Conservation (phyloP, 768 basidiomycete species). For the Podaxis sp. region DNA sequence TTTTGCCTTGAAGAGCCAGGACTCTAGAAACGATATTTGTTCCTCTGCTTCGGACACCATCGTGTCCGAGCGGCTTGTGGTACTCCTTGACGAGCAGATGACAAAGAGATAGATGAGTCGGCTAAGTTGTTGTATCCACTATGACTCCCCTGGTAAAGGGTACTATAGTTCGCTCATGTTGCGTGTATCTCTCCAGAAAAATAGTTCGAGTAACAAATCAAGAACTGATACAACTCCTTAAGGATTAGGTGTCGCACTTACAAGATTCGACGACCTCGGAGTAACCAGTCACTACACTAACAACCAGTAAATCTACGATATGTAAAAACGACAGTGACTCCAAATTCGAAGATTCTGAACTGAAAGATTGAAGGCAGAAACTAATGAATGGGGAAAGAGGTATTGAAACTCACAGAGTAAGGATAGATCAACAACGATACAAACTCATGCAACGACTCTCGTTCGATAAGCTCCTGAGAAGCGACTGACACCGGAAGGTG, state of each 20-base stretch:
- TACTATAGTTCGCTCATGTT: background rate
- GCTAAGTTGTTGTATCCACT: background rate
- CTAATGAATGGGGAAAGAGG: background rate
- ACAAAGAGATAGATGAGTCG: background rate
- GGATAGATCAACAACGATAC: background rate
- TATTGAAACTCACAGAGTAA: background rate
- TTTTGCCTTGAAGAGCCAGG: background rate
- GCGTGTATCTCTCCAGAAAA: background rate
- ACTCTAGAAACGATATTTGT: background rate
- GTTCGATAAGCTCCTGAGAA: background rate
- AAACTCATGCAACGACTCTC: background rate
- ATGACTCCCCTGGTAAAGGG: background rate
- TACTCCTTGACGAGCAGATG: background rate
- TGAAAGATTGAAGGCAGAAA: background rate
- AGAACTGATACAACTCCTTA: too few relatives aligned
- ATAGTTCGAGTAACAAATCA: too few relatives aligned
- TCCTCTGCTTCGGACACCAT: background rate
- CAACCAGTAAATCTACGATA: too few relatives aligned
- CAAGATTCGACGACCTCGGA: too few relatives aligned
- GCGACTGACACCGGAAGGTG: background rate
- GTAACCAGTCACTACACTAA: too few relatives aligned
- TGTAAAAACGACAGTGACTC: too few relatives aligned
- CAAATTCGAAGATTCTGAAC: too few relatives aligned
- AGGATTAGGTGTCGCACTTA: too few relatives aligned
- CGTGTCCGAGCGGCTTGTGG: background rate